A percentile compares a stretch with the other conserved stretches of the same genome.
Conservation (phyloP, 805 yeast genomes). For the Cyberlindnera maritima region DNA sequence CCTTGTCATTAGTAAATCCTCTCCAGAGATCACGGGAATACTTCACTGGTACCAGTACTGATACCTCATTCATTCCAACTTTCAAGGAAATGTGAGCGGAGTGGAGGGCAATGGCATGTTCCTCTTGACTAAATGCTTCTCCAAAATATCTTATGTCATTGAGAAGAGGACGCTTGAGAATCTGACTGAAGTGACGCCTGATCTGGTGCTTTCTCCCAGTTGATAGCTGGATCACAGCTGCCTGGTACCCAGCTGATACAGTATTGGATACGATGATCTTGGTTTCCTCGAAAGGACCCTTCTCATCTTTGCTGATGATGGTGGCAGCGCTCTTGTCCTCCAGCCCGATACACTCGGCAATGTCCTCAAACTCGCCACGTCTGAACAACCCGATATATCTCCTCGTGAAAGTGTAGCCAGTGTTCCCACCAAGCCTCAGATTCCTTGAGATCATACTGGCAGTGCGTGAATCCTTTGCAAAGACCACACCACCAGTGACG, state of each 20-base stretch:
- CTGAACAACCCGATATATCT: slow-evolving; percentile 33
- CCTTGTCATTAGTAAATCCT: slow-evolving; percentile 25
- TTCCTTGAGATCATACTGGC: slow-evolving; percentile 34
- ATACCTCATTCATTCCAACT: slow-evolving; percentile 27
- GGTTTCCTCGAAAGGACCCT: slow-evolving; percentile 11
- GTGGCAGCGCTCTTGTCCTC: background rate
- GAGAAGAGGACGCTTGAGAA: slow-evolving; percentile 28
- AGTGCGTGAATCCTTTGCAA: slow-evolving; percentile 32
- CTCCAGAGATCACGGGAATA: slow-evolving; percentile 27
- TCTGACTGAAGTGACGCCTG: slow-evolving; percentile 30
- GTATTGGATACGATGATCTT: slow-evolving; percentile 12
- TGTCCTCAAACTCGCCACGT: background rate
- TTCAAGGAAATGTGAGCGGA: slow-evolving; percentile 32
- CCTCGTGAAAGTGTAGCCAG: slow-evolving; percentile 34
- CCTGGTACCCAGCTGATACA: slow-evolving; percentile 16
- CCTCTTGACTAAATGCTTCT: slow-evolving; percentile 4
- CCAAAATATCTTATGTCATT: slow-evolving; percentile 32
- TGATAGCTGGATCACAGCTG: slow-evolving; percentile 31
- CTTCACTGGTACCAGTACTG: slow-evolving; percentile 14
- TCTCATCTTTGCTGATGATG: slow-evolving; percentile 1
- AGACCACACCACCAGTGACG: slow-evolving; percentile 40
- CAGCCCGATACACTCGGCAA: background rate
- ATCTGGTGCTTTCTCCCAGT: slow-evolving; percentile 43
- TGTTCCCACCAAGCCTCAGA: slow-evolving; percentile 33
- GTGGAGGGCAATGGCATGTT: slow-evolving; percentile 34